phyloP scores from a whole-genome alignment of 352 stramenopile species.

The Globisporangium uncinulatum region DNA sequence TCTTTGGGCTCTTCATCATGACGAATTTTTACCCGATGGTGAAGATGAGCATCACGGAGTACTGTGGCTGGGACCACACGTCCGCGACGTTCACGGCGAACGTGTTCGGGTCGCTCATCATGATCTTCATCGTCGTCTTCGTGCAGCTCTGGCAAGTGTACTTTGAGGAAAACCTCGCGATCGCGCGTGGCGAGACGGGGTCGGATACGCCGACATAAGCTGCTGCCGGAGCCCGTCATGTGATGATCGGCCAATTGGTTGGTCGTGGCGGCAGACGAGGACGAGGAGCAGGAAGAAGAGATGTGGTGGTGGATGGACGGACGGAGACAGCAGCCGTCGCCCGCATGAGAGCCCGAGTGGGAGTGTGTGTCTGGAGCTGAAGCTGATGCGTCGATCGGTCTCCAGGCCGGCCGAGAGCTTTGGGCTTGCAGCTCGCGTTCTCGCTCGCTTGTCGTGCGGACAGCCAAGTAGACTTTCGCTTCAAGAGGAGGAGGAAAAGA shows the following conservation, averaged over 20 bases:
- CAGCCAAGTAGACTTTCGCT: slow-evolving; percentile 2
- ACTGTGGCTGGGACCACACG: slow-evolving; percentile 87
- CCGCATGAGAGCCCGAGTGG: neutral
- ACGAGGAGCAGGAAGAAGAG: neutral
- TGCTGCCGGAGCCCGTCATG: neutral
- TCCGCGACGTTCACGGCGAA: slow-evolving; percentile 77
- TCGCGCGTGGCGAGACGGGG: slow-evolving; percentile 38
- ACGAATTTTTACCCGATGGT: slow-evolving; percentile 87
- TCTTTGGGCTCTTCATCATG: slow-evolving; percentile 87
- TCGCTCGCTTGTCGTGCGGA: neutral
- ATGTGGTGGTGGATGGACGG: neutral
- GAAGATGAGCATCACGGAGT: slow-evolving; percentile 89
- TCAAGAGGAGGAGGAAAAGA: neutral
- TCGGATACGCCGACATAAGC: slow-evolving; percentile 4
- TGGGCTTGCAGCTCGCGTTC: neutral
- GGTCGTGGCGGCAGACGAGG: neutral
- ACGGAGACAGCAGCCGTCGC: neutral
- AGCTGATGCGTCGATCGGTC: neutral
- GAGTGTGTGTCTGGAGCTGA: neutral
- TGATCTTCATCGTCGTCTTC: slow-evolving; percentile 83
- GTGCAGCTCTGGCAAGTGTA: slow-evolving; percentile 88
- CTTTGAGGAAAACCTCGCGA: slow-evolving; percentile 62
- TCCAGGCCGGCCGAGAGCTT: neutral
- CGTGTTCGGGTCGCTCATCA: slow-evolving; percentile 75
- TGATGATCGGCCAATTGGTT: neutral